Evolutionary conservation across 2,329 filamentous ascomycete genomes (phyloP).

Genomic region (Kalmusia sp.): DNA sequence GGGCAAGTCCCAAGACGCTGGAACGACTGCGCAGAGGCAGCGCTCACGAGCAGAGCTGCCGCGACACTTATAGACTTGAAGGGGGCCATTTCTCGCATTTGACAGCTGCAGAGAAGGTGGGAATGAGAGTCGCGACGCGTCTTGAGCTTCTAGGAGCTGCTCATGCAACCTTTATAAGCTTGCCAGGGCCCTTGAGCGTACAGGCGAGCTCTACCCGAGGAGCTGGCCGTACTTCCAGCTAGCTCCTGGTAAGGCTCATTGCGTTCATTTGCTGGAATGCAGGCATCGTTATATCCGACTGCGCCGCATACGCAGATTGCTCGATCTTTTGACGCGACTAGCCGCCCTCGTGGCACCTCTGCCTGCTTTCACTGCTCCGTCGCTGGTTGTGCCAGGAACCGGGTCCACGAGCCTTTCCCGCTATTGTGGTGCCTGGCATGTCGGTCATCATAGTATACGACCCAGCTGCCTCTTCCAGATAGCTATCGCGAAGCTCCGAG

Average conservation of each 20-base stretch:
- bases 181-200: conserved; percentile 29
- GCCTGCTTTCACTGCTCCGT: conserved; percentile 38
- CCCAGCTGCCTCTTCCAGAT: conserved; percentile 31
- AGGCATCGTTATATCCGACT: conserved; percentile 18
- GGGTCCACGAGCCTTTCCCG: conserved; percentile 23
- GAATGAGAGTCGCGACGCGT: conserved; percentile 10
- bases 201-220: conserved; percentile 21
- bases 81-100: conserved; percentile 38
- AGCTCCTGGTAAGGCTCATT: conserved; percentile 3
- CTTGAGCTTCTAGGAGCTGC: conserved; percentile 20
- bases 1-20: conserved; percentile 64
- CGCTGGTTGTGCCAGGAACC: conserved; percentile 21
- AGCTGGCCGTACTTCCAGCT: conserved; percentile 8
- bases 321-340: conserved; percentile 17
- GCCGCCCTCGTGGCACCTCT: conserved; percentile 37
- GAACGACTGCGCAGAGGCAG: conserved; percentile 59
- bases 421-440: conserved; percentile 22
- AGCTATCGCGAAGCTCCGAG: neutral
- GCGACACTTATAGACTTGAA: conserved; percentile 33
- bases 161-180: conserved; percentile 38
- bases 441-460: conserved; percentile 23
- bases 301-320: conserved; percentile 20
- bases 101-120: conserved; percentile 1
- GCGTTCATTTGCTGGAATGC: conserved; percentile 18
- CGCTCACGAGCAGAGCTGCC: conserved; percentile 35